Base-by-base conservation (phyloP, 2,329 filamentous ascomycete genomes). In the Epichloe baconii region DNA sequence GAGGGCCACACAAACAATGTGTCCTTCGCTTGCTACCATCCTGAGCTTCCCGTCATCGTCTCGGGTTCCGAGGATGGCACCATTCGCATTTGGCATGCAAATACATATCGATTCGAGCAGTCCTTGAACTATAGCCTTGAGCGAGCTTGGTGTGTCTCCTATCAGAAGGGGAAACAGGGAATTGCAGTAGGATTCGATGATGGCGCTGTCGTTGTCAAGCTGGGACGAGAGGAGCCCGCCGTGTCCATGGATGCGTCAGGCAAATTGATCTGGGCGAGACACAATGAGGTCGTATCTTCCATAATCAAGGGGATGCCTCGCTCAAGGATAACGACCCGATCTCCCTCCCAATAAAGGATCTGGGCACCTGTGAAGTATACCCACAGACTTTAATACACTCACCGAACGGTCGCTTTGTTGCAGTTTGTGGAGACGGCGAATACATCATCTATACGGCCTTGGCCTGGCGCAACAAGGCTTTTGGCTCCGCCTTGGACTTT, bases 391-490 rank as follows among this genome's bases (percentile, higher is more conserved):
- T 98, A 48, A 79, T 88, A 37, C 93, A 98, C 71, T 96, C 90
- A n/a, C 88, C 93, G 37, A 98, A 98, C 60, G 89, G 89, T 48
- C 82, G 89, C 54, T 93, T 93, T 59, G 87, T 93, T 47, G 68
- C 74, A 17, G 74, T 77, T 46, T 97, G 91, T 58, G 93, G 93
- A 58, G 93, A 98, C 65, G 93, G 93, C 55, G 93, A 98, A 69
- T 98, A 96, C 71, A 97, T 97, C 66, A 95, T 97, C 62, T 97
- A 97, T 73, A 97, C 93, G 31, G 90, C 93, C 51, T 78, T 97
- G 53, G 91, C 91, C 3, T 95, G 94, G 79, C 83, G 93, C 65
- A 97, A 98, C 71, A 96, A 97, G 73, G 89, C 89, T 3, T 98
- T 98, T 62, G 93, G 93, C 21, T 90, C 88, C 41, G 93, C 91